These are phyloP conservation scores for Paspalum notatum DNA, from an alignment of 176 grass and related monocot genomes.

Conservation along the genomic window DNA sequence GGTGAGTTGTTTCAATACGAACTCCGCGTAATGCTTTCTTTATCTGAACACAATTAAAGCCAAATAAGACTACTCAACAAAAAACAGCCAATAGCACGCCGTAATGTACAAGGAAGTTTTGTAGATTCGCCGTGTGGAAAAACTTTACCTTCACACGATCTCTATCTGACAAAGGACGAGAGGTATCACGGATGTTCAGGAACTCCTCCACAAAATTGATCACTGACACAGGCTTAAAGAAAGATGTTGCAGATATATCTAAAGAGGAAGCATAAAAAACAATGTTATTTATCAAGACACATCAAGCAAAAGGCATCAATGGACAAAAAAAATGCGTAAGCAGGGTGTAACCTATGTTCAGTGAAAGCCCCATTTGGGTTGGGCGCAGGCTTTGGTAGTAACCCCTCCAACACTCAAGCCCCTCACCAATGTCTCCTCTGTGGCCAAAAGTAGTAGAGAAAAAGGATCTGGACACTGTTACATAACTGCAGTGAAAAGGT, in stretches of 20 bases:
- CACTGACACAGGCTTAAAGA: slow-evolving; percentile 70
- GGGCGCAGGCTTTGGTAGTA: slow-evolving; percentile 93
- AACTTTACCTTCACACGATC: slow-evolving; percentile 67
- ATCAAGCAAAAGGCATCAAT: slow-evolving; percentile 6
- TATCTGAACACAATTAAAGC: slow-evolving; percentile 46
- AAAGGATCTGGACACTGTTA: slow-evolving; percentile 73
- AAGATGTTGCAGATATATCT: slow-evolving; percentile 91
- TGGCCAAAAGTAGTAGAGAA: slow-evolving; percentile 72
- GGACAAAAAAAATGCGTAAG: background rate
- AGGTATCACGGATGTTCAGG: slow-evolving; percentile 49
- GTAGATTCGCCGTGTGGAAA: background rate
- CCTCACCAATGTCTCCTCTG: slow-evolving; percentile 64
- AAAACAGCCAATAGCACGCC: background rate
- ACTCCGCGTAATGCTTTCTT: slow-evolving; percentile 75
- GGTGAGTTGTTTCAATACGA: slow-evolving; percentile 69
- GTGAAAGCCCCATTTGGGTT: slow-evolving; percentile 83
- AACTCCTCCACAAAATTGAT: slow-evolving; percentile 58
- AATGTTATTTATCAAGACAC: background rate
- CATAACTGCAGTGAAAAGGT: slow-evolving; percentile 55
- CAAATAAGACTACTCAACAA: background rate
- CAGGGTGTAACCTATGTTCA: slow-evolving; percentile 65
- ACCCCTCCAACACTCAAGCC: slow-evolving; percentile 88
- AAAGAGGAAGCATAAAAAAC: slow-evolving; percentile 29
- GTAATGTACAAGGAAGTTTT: background rate
- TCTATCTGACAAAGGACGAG: slow-evolving; percentile 51